Evolutionary conservation across 345 rosid genomes (phyloP), one percentile per base, ranked within the genome.

Genomic region (Microcos paniculata): DNA sequence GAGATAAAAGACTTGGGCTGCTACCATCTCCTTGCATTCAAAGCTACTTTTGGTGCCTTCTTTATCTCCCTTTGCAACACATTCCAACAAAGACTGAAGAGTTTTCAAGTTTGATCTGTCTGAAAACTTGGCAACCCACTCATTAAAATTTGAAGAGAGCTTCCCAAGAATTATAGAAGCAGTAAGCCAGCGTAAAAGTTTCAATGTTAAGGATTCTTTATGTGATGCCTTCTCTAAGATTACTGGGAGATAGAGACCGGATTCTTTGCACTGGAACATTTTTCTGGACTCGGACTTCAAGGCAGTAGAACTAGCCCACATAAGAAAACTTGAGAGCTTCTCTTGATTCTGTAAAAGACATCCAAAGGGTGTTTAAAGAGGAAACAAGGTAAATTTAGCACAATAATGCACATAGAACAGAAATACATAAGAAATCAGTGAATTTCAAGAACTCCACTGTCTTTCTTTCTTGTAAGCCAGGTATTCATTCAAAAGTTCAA

Each of bases 151-250:
- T 51, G 61, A 56, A 75, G 80, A 86, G 71, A 90, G 88, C 84
- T 86, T 87, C 65, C 90, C 87, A 72, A 81, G 93, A 80, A 93
- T 88, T 76, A 87, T 92, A 11, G 90, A 83, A 75, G 96, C 97
- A 69, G 79, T 74, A 61, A 96, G 87, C 99, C 99, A 93, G n/a
- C 96, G 93, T 65, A 91, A 77, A 70, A 93, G 90, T 79, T 91
- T 95, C 26, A 85, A 88, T 62, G 81, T 76, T 83, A 89, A 82
- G 72, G 83, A 80, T 80, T 95, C 99, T 57, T 86, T 89, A 28
- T 51, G 70, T 62, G 72, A 76, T 64, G 70, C 76, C 78, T 87
- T 86, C 82, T 84, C 83, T 1, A 71, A 38, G 71, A 76, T 53
- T 28, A 46, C 51, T 61, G 61, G 75, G 21, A 73, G 46, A 80